Evolutionary conservation across 2,329 filamentous ascomycete genomes (phyloP).

Genomic region (Rutstroemia sp.): DNA sequence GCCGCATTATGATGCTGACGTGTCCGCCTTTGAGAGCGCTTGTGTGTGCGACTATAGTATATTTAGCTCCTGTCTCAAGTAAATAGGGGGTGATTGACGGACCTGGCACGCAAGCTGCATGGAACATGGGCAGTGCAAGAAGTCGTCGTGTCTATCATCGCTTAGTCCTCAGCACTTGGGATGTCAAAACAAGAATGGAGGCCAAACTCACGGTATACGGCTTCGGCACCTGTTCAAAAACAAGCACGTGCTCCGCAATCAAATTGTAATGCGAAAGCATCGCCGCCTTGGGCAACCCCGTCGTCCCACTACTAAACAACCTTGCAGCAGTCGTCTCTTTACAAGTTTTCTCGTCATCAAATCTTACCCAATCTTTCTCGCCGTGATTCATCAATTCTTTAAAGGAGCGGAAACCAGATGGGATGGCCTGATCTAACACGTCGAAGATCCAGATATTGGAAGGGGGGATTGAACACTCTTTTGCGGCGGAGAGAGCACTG

Average conservation of each 20-base stretch:
- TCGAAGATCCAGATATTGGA: constrained; percentile 26
- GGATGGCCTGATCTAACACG: constrained; percentile 14
- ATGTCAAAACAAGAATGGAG: not conserved
- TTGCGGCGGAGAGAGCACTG: constrained; percentile 16
- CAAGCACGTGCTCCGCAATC: constrained; percentile 32
- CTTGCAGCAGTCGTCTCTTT: constrained; percentile 35
- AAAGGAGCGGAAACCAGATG: constrained; percentile 19
- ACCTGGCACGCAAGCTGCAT: constrained; percentile 64
- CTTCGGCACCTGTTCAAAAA: constrained; percentile 44
- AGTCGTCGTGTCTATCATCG: constrained; percentile 41
- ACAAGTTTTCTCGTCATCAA: constrained; percentile 20
- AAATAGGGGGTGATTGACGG: not conserved
- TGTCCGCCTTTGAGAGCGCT: constrained; percentile 28
- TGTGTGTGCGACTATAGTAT: constrained; percentile 57
- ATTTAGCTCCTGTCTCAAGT: not conserved
- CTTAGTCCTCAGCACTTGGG: not conserved
- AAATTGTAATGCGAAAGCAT: constrained; percentile 31
- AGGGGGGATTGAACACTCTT: constrained; percentile 23
- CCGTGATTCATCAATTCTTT: constrained; percentile 17
- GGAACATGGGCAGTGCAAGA: constrained; percentile 44
- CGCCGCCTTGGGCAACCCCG: constrained; percentile 48
- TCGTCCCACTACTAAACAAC: constrained; percentile 41
- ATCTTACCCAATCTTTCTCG: constrained; percentile 22
- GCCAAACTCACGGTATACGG: constrained; percentile 54
- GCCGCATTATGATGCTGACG: constrained; percentile 51